phyloP scores from a whole-genome alignment of 2,329 filamentous ascomycete species.

The Grosmannia clavigera region DNA sequence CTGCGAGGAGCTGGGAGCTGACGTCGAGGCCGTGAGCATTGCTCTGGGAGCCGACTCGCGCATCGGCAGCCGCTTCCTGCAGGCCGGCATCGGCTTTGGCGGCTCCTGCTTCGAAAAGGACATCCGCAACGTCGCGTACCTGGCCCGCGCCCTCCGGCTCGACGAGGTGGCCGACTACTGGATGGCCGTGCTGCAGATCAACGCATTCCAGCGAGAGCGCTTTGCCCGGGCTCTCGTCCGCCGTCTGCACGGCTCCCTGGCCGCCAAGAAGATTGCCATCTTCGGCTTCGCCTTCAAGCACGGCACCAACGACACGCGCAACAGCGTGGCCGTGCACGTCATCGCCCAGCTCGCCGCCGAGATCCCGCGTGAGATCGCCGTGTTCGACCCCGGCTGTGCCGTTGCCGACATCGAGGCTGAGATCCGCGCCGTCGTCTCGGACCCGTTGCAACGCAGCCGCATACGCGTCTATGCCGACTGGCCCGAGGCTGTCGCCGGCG shows the following conservation, averaged over 20 bases:
- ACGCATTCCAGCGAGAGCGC: too few species aligned
- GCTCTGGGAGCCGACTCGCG: neutral
- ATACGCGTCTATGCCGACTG: too few species aligned
- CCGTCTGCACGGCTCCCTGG: neutral
- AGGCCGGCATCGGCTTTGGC: slow-evolving; percentile 2
- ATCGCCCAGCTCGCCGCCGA: slow-evolving; percentile 1
- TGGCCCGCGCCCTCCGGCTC: neutral
- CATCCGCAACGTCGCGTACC: slow-evolving; percentile 1
- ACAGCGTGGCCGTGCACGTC: slow-evolving; percentile 3
- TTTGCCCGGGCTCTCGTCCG: too few species aligned
- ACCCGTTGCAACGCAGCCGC: too few species aligned
- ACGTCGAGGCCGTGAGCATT: too few species aligned
- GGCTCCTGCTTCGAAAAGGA: slow-evolving; percentile 4
- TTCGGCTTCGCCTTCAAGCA: slow-evolving; percentile 4
- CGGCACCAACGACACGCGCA: slow-evolving; percentile 3
- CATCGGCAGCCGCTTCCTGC: neutral
- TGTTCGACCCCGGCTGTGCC: neutral
- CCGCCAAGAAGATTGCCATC: slow-evolving; percentile 1
- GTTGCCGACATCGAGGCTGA: neutral
- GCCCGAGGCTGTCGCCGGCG: too few species aligned
- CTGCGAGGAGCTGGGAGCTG: too few species aligned
- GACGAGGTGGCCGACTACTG: too few species aligned
- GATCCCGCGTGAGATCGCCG: neutral
- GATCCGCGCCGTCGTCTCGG: neutral
- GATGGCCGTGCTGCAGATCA: too few species aligned